Conservation (phyloP, 2,329 filamentous ascomycete genomes). For the Pseudocercospora ulei region DNA sequence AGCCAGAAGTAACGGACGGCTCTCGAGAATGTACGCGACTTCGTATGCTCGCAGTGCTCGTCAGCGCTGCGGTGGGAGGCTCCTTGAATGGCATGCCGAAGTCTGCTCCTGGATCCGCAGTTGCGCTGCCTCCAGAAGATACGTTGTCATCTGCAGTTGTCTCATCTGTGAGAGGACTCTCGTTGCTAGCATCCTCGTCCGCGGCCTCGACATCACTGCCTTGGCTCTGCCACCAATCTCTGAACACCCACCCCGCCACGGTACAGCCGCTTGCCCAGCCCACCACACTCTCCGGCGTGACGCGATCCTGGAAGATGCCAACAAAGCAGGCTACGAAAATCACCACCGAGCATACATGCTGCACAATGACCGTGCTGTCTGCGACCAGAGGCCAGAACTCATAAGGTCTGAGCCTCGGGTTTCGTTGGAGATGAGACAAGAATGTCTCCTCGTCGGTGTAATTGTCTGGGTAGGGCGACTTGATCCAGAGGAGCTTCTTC, state of each 20-base stretch:
- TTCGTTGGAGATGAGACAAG: conserved; percentile 87
- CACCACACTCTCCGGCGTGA: conserved; percentile 84
- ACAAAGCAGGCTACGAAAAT: conserved; percentile 93
- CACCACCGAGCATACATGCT: conserved; percentile 88
- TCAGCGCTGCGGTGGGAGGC: conserved; percentile 2
- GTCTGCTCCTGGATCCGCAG: conserved; percentile 18
- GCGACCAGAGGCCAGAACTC: conserved; percentile 96
- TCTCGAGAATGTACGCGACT: conserved; percentile 10
- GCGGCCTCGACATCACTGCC: background rate
- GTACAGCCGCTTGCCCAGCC: conserved; percentile 75
- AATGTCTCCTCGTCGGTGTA: conserved; percentile 97
- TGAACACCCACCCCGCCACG: conserved; percentile 76
- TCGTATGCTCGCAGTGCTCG: background rate
- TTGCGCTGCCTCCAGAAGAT: conserved; percentile 17
- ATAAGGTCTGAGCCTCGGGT: conserved; percentile 85
- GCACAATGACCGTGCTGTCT: conserved; percentile 90
- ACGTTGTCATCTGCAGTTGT: conserved; percentile 13
- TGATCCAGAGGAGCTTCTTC: conserved; percentile 97
- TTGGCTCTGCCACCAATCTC: conserved; percentile 80
- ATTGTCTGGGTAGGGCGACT: conserved; percentile 96
- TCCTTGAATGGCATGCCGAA: conserved; percentile 24
- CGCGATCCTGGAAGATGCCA: conserved; percentile 73
- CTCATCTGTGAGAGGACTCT: conserved; percentile 8
- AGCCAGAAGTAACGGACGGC: background rate
- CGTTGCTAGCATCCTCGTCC: conserved; percentile 45